Percentiles rank a stretch among this genome's conserved stretches.
Evolutionary conservation across 208 protist species (phyloP).

Genomic region (Crithidia mellificae): DNA sequence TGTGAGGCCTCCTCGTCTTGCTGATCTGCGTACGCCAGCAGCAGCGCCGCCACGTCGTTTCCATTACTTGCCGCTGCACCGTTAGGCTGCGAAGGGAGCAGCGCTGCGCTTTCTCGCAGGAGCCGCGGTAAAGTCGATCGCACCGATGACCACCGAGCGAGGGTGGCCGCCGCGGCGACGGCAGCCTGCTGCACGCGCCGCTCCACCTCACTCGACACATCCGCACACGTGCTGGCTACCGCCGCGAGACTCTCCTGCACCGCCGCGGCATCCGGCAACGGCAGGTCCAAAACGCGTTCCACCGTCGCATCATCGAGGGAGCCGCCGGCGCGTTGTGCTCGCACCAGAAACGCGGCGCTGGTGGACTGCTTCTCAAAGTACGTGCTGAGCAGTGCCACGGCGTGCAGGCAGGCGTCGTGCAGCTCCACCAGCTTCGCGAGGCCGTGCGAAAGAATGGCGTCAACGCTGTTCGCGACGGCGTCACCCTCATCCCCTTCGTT

Average conservation of each 20-base stretch:
- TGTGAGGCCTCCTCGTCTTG: too few species aligned
- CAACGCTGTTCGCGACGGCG: background rate
- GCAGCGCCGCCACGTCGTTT: background rate
- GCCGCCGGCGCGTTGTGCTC: slow-evolving; percentile 25
- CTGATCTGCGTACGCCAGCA: slow-evolving; percentile 13
- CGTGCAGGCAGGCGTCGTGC: slow-evolving; percentile 38
- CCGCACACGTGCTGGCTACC: background rate
- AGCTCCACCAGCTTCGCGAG: slow-evolving; percentile 29
- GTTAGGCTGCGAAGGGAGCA: background rate
- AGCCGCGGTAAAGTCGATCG: slow-evolving; percentile 14
- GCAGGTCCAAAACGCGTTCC: slow-evolving; percentile 40
- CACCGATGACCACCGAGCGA: slow-evolving; percentile 19
- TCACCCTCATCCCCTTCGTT: background rate
- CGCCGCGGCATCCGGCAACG: slow-evolving; percentile 21
- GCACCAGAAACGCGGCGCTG: slow-evolving; percentile 33
- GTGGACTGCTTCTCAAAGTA: slow-evolving; percentile 34
- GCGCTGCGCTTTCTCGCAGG: slow-evolving; percentile 2
- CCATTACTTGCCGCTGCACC: background rate
- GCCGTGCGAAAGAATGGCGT: slow-evolving; percentile 19
- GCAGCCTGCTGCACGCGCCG: background rate
- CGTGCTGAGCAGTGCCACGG: slow-evolving; percentile 38
- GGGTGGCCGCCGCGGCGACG: background rate
- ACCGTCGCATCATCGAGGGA: slow-evolving; percentile 39
- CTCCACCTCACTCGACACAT: background rate
- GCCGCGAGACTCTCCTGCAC: slow-evolving; percentile 3